Evolutionary conservation across 2,329 filamentous ascomycete species (phyloP).

Genomic region (Fragosphaeria purpurea): DNA sequence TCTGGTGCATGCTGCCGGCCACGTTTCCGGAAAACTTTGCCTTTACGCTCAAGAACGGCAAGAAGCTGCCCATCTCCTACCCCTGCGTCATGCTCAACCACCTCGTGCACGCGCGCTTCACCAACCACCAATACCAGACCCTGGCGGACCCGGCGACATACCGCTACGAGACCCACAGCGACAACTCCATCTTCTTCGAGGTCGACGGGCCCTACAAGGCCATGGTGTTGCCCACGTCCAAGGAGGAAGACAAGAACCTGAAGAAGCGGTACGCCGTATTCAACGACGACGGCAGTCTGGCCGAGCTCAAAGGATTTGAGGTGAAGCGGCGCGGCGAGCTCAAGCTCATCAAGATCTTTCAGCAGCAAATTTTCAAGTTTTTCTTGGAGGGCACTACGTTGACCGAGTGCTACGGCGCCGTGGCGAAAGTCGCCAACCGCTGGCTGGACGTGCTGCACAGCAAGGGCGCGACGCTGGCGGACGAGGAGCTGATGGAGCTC

Average conservation of each 20-base stretch:
- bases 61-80: constrained; percentile 94
- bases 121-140: constrained; percentile 95
- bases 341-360: constrained; percentile 99
- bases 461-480: constrained; percentile 79
- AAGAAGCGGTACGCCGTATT: constrained; percentile 99
- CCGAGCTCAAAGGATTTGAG: constrained; percentile 94
- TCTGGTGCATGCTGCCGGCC: constrained; percentile 97
- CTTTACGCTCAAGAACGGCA: constrained; percentile 90
- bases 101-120: constrained; percentile 86
- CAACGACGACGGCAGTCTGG: constrained; percentile 92
- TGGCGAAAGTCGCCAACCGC: constrained; percentile 88
- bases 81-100: constrained; percentile 99
- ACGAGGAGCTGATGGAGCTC: constrained; percentile 97
- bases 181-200: constrained; percentile 99
- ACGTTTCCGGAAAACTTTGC: constrained; percentile 94
- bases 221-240: constrained; percentile 94
- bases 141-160: constrained; percentile 68
- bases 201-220: constrained; percentile 96
- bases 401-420: constrained; percentile 78
- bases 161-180: constrained; percentile 92
- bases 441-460: constrained; percentile 94
- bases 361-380: constrained; percentile 98
- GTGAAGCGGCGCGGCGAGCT: constrained; percentile 95
- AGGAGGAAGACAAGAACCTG: constrained; percentile 98
- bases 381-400: constrained; percentile 87